Percentiles rank a stretch among this genome's conserved stretches.
These are phyloP conservation scores for Rhodotorula sp. DNA, from an alignment of 1,284 basidiomycete genomes.

Conservation along the genomic window DNA sequence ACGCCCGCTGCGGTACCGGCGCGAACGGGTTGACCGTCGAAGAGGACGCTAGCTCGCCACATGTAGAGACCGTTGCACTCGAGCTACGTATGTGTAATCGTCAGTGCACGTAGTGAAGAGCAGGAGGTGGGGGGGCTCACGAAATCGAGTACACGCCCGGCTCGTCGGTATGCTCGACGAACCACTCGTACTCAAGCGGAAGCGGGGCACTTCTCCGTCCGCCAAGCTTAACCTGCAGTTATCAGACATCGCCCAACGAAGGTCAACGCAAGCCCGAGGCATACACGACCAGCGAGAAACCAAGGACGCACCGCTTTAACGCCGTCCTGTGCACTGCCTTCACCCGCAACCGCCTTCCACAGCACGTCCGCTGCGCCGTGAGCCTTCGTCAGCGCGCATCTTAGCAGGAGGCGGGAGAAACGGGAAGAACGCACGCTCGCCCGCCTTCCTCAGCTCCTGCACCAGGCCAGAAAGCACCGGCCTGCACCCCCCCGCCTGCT, in stretches of 20 bases:
- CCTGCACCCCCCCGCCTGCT: not conserved
- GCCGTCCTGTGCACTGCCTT: conserved; percentile 1
- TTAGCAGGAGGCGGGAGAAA: not conserved
- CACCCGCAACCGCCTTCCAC: conserved; percentile 14
- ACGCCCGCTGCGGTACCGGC: not conserved
- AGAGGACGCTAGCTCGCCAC: not conserved
- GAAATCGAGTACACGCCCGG: conserved; percentile 13
- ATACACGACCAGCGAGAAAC: not conserved
- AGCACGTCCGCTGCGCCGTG: conserved; percentile 2
- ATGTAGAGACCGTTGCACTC: not conserved
- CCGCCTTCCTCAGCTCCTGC: conserved; percentile 6
- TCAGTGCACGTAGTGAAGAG: too few relatives aligned
- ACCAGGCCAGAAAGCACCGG: conserved; percentile 7
- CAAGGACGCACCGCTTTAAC: conserved; percentile 19
- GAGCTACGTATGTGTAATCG: not conserved
- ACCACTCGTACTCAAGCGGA: conserved; percentile 18
- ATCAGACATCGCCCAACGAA: too few relatives aligned
- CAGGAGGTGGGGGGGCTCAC: not conserved
- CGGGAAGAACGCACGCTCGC: conserved; percentile 2
- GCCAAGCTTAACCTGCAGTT: not conserved
- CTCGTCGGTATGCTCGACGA: conserved; percentile 9
- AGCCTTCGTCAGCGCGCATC: not conserved
- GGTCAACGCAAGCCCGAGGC: too few relatives aligned
- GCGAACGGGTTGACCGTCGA: not conserved
- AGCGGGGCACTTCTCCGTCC: not conserved